phyloP scores from a whole-genome alignment of 2,329 filamentous ascomycete genomes.

The Aureobasidium vineae region DNA sequence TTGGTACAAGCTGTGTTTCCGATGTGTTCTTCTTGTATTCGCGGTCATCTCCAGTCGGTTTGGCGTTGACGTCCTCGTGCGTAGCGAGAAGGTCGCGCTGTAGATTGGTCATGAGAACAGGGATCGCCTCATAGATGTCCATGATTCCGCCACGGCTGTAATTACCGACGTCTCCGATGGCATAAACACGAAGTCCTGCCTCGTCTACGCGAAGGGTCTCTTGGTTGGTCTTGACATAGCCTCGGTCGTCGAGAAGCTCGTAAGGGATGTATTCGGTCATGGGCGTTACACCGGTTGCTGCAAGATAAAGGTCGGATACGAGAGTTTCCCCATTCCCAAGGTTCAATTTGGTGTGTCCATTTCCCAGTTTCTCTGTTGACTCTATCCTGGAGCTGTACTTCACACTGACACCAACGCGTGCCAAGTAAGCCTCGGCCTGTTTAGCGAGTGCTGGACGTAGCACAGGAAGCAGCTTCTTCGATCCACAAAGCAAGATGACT shows the following conservation, averaged over 20 bases:
- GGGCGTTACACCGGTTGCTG: slow-evolving; percentile 52
- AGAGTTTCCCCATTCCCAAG: slow-evolving; percentile 50
- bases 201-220: slow-evolving; percentile 48
- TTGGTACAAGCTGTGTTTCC: slow-evolving; percentile 43
- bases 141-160: slow-evolving; percentile 46
- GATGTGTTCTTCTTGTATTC: slow-evolving; percentile 37
- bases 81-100: slow-evolving; percentile 46
- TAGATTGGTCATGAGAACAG: slow-evolving; percentile 47
- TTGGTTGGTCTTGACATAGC: slow-evolving; percentile 51
- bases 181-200: slow-evolving; percentile 49
- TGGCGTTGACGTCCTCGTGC: slow-evolving; percentile 31
- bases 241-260: slow-evolving; percentile 46
- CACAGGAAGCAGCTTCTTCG: slow-evolving; percentile 43
- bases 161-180: slow-evolving; percentile 48
- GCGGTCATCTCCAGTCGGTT: slow-evolving; percentile 34
- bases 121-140: slow-evolving; percentile 43
- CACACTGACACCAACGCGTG: slow-evolving; percentile 47
- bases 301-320: slow-evolving; percentile 54
- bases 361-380: slow-evolving; percentile 35
- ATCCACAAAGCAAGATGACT: slow-evolving; percentile 49
- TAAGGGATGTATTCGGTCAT: slow-evolving; percentile 54
- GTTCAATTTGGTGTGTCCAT: slow-evolving; percentile 45
- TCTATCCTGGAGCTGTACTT: slow-evolving; percentile 35
- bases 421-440: slow-evolving; percentile 49
- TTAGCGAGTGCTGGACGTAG: slow-evolving; percentile 43